These are phyloP conservation scores for Tephrocybe sp. DNA, from an alignment of 768 basidiomycete species.

Conservation along the genomic window DNA sequence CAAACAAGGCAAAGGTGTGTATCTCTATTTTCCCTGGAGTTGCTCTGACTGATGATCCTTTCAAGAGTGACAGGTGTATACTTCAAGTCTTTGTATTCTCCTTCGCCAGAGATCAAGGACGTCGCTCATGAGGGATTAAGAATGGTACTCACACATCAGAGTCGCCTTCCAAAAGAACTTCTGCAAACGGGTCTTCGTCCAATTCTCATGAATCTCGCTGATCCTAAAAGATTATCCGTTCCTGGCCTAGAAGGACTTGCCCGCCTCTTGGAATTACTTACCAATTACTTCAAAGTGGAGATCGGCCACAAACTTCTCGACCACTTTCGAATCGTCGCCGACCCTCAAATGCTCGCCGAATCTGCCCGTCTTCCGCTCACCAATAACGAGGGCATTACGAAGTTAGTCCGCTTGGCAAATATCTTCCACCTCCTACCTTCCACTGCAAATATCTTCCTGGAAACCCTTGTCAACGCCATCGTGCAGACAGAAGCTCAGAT, in stretches of 20 bases:
- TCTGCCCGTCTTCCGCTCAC: slow-evolving; percentile 78
- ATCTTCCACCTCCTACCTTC: slow-evolving; percentile 96
- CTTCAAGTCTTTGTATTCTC: slow-evolving; percentile 97
- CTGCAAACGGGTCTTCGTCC: slow-evolving; percentile 94
- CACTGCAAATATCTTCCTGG: slow-evolving; percentile 89
- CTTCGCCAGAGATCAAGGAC: slow-evolving; percentile 87
- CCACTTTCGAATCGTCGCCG: slow-evolving; percentile 91
- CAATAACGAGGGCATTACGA: slow-evolving; percentile 89
- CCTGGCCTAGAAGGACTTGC: slow-evolving; percentile 93
- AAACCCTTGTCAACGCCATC: slow-evolving; percentile 81
- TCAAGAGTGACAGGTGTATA: slow-evolving; percentile 90
- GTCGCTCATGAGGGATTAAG: slow-evolving; percentile 93
- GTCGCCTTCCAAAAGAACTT: slow-evolving; percentile 90
- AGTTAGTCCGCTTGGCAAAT: slow-evolving; percentile 93
- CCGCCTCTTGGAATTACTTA: slow-evolving; percentile 88
- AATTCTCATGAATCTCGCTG: slow-evolving; percentile 96
- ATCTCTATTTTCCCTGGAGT: not conserved
- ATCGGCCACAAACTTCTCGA: slow-evolving; percentile 97
- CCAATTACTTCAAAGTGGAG: slow-evolving; percentile 99
- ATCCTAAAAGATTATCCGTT: slow-evolving; percentile 91
- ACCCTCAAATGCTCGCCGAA: slow-evolving; percentile 79
- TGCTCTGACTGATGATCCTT: not conserved
- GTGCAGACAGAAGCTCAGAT: slow-evolving; percentile 92
- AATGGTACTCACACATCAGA: slow-evolving; percentile 87
- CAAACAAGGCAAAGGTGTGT: slow-evolving; percentile 82